Base-by-base conservation (phyloP, 106 monocot species). In the Alisma plantagoaquatica region DNA sequence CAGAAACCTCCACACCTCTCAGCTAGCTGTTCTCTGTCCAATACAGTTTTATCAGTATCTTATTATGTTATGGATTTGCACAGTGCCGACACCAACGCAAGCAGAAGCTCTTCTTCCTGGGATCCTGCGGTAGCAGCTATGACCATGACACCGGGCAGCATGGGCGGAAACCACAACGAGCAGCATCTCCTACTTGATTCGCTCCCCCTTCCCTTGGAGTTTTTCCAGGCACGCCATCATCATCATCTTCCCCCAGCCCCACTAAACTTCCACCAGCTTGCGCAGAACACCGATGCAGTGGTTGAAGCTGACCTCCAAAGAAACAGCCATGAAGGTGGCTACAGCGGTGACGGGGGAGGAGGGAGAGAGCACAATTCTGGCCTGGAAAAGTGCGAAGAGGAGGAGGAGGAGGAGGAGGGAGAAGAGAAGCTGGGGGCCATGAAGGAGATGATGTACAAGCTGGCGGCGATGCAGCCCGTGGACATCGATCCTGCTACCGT, bases 381-480 rank as follows among this genome's bases (percentile, higher is more conserved):
- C 1, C 21, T 20, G 15, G 48, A 49, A 44, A 56, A 35, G 27
- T 23, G 17, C 3, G 45, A 29, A 33, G 55, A 31, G 9, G 51
- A 24, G 8, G 56, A 55, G 26, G 58, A 68, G 9, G 63, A 51
- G 14, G 68, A 69, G 33, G 68, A 69, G 4, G 80, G 70, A 17
- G 80, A 77, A 25, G 74, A 71, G 53, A 56, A 24, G 18, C 30
- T 86, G 8, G 86, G 86, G 6, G 77, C 73, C 29, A 74, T 86
- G 81, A 86, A 86, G 74, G 86, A 86, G 60, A 81, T 86, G 86
- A 86, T 81, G 74, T 86, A 86, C 81, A 60, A 69, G 54, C 77
- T 86, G 11, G 86, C 86, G 0, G 73, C 81, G 44, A 86, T 86
- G 86, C 86, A 86, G 49, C 86, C 86, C 9, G 81, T 86, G 29